Percentiles rank a stretch among this genome's conserved stretches.
These are phyloP conservation scores for Mycena citricolor DNA, from an alignment of 1,284 basidiomycete species.

Conservation along the genomic window DNA sequence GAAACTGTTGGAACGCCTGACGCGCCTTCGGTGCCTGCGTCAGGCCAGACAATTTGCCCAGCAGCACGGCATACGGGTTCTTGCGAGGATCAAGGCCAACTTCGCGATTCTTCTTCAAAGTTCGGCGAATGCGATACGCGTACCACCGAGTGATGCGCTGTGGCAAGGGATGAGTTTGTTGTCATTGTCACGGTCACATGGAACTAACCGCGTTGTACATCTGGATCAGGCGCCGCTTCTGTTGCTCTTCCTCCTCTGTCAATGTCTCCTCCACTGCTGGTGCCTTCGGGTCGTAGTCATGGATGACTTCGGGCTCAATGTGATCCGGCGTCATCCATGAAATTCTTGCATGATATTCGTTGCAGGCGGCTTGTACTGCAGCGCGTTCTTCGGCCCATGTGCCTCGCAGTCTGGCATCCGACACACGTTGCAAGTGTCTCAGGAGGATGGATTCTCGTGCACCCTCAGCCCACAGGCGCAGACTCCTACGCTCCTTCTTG, in stretches of 20 bases:
- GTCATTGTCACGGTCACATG: not conserved
- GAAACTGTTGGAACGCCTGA: slow-evolving; percentile 9
- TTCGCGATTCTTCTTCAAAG: not conserved
- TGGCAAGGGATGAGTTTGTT: too few species aligned
- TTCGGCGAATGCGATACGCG: slow-evolving; percentile 2
- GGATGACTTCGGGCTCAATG: slow-evolving; percentile 7
- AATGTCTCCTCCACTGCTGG: not conserved
- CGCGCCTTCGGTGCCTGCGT: slow-evolving; percentile 1
- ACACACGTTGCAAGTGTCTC: not conserved
- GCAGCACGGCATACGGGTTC: slow-evolving; percentile 8
- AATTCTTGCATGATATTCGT: slow-evolving; percentile 11
- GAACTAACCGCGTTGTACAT: slow-evolving; percentile 8
- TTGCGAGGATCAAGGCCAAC: not conserved
- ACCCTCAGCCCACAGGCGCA: slow-evolving; percentile 11
- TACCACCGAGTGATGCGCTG: slow-evolving; percentile 18
- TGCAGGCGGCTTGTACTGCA: slow-evolving; percentile 3
- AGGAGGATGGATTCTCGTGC: not conserved
- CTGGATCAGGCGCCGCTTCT: not conserved
- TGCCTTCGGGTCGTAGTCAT: not conserved
- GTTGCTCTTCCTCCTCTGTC: not conserved
- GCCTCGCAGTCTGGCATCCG: not conserved
- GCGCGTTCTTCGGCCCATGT: slow-evolving; percentile 4
- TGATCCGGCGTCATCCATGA: slow-evolving; percentile 1
- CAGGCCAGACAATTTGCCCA: slow-evolving; percentile 6
- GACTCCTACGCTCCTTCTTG: slow-evolving; percentile 4